Evolutionary conservation across 352 stramenopile species (phyloP).

Genomic region (Phytophthora tubulina): DNA sequence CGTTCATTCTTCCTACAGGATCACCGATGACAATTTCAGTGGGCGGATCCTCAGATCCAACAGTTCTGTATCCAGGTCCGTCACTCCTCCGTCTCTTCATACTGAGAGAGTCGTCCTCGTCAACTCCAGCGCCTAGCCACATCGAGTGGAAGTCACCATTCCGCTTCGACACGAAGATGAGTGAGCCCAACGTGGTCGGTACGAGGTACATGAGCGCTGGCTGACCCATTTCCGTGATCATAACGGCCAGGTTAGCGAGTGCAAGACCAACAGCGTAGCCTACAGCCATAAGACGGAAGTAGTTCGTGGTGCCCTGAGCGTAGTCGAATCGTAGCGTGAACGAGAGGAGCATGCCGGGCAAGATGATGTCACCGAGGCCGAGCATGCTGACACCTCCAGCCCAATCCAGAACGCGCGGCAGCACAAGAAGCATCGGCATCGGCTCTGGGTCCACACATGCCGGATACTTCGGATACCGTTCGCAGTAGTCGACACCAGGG

Average conservation of each 20-base stretch:
- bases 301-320: slow-evolving; percentile 54
- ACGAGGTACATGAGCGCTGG: slow-evolving; percentile 97
- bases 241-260: slow-evolving; percentile 95
- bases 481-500: slow-evolving; percentile 78
- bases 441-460: slow-evolving; percentile 82
- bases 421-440: slow-evolving; percentile 95
- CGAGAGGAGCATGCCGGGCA: slow-evolving; percentile 94
- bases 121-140: slow-evolving; percentile 53
- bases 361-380: slow-evolving; percentile 96
- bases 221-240: slow-evolving; percentile 94
- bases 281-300: slow-evolving; percentile 91
- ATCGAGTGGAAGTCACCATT: slow-evolving; percentile 83
- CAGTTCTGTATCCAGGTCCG: slow-evolving; percentile 34
- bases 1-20: slow-evolving; percentile 32
- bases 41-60: slow-evolving; percentile 19
- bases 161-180: slow-evolving; percentile 67
- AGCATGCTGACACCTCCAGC: slow-evolving; percentile 93
- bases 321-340: slow-evolving; percentile 95
- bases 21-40: slow-evolving; percentile 32
- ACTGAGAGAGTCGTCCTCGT: slow-evolving; percentile 27
- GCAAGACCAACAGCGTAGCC: slow-evolving; percentile 94
- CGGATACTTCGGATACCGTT: slow-evolving; percentile 70
- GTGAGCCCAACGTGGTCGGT: slow-evolving; percentile 89
- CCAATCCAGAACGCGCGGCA: slow-evolving; percentile 94
- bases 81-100: slow-evolving; percentile 33